Evolutionary conservation across 257 asterid species (phyloP).

Genomic region (Solanum rostratum): DNA sequence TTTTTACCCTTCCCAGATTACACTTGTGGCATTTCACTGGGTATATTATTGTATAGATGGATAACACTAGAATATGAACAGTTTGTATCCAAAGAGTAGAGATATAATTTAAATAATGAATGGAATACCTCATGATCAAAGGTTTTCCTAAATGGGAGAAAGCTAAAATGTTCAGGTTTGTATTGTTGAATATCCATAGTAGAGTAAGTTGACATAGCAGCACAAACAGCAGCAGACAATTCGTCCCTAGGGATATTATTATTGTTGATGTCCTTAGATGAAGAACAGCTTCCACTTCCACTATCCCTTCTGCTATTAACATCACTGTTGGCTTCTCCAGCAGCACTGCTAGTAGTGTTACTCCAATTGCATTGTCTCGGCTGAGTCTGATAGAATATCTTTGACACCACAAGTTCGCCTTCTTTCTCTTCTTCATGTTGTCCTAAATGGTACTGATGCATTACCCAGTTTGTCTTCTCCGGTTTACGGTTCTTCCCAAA

Average conservation of each 20-base stretch:
- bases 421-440: conserved; percentile 88
- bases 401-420: conserved; percentile 92
- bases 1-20: too few relatives aligned
- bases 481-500: conserved; percentile 96
- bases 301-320: conserved; percentile 30
- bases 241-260: conserved; percentile 23
- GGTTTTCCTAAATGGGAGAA: conserved; percentile 53
- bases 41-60: background rate
- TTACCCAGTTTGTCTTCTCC: conserved; percentile 95
- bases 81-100: background rate
- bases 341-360: background rate
- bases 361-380: conserved; percentile 88
- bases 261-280: conserved; percentile 36
- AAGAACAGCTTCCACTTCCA: conserved; percentile 36
- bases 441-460: conserved; percentile 95
- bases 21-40: too few relatives aligned
- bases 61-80: background rate
- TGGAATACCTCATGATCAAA: conserved; percentile 60
- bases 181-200: conserved; percentile 56
- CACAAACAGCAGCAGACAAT: conserved; percentile 30
- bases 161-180: conserved; percentile 63
- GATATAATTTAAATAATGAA: background rate
- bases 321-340: conserved; percentile 15
- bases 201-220: conserved; percentile 34
- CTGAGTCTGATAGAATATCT: conserved; percentile 88